Base-by-base conservation (phyloP, 345 rosid species). In the Aegle marmelos region DNA sequence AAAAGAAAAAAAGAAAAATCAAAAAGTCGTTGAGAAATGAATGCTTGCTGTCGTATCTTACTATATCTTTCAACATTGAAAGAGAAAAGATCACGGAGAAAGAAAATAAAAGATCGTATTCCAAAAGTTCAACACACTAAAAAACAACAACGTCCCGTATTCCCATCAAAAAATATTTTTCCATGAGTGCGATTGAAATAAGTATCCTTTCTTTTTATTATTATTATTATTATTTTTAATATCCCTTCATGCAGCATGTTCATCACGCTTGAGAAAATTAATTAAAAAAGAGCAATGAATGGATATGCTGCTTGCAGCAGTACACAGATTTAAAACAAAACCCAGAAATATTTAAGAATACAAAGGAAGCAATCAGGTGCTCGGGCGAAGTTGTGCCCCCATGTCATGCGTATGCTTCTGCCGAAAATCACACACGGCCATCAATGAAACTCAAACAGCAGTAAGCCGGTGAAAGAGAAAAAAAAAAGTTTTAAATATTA, bases 11-110 rank as follows among this genome's bases (percentile, higher is more conserved):
- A 39, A 41, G 48, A 31, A 9, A 30, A 7, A 62, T 14, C 8
- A 3, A 7, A 24, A 2, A 7, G 53, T 7, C 25, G 70, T 61
- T 28, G 65, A 45, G 48, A 61, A 60, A 70, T 76, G 45, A 72
- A 77, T 60, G 73, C 50, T 31, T 31, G 48, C 21, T 70, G 80
- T 78, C 76, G 73, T 61, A 63, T 79, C 85, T 37, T 56, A 37
- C 33, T 71, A 67, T 61, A 63, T 79, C 85, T 37, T 56, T 53
- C 33, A 75, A 67, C 70, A 70, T 77, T 9, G 0, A 65, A 21
- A 31, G 25, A 3, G 36, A 64, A 33, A 7, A 33, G 68, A 64
- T 33, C 68, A 33, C 25, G 11, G 68, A 19, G 24, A 0, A 19
- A 7, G 68, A 28, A 16, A 25, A 4, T 2, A 9, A 37, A 21